A percentile compares a stretch with the other conserved stretches of the same genome.
phyloP scores from a whole-genome alignment of 1,284 basidiomycete species.

The Meripilus lineatus region DNA sequence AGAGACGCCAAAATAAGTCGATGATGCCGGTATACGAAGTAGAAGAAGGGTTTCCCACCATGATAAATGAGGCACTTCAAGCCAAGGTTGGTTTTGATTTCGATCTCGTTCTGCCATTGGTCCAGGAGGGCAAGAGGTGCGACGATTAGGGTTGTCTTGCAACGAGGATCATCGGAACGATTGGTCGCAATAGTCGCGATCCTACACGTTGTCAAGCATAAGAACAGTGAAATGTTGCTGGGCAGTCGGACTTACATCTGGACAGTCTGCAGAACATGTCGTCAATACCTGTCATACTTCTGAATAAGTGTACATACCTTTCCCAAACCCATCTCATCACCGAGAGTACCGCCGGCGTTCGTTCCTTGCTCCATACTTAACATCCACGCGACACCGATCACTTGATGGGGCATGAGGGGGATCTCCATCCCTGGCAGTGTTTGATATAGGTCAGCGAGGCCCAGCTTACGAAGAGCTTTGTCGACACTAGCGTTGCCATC shows the following conservation, averaged over 20 bases:
- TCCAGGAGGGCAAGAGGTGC: conserved; percentile 50
- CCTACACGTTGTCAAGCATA: conserved; percentile 22
- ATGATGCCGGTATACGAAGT: too few species aligned
- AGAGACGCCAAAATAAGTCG: conserved; percentile 6
- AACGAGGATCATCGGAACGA: conserved; percentile 33
- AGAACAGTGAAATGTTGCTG: not conserved
- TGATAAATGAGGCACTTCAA: conserved; percentile 52
- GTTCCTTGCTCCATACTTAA: conserved; percentile 45
- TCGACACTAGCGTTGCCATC: conserved; percentile 51
- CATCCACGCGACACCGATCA: conserved; percentile 67
- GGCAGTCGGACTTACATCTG: conserved; percentile 35
- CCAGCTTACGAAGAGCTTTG: conserved; percentile 41
- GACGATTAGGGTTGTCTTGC: conserved; percentile 52
- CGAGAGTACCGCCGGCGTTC: conserved; percentile 58
- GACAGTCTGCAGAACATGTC: too few species aligned
- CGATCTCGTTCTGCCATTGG: conserved; percentile 57
- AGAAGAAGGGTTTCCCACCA: conserved; percentile 28
- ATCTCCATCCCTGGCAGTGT: conserved; percentile 49
- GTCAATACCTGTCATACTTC: too few species aligned
- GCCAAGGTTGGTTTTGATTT: conserved; percentile 44
- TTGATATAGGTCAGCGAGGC: conserved; percentile 35
- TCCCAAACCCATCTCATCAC: conserved; percentile 72
- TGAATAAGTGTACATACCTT: conserved; percentile 31
- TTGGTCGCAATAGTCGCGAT: conserved; percentile 46
- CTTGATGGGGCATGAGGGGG: conserved; percentile 59